These are phyloP conservation scores for Coelastrella sp. DNA, from an alignment of 139 green algal genomes.

Conservation along the genomic window DNA sequence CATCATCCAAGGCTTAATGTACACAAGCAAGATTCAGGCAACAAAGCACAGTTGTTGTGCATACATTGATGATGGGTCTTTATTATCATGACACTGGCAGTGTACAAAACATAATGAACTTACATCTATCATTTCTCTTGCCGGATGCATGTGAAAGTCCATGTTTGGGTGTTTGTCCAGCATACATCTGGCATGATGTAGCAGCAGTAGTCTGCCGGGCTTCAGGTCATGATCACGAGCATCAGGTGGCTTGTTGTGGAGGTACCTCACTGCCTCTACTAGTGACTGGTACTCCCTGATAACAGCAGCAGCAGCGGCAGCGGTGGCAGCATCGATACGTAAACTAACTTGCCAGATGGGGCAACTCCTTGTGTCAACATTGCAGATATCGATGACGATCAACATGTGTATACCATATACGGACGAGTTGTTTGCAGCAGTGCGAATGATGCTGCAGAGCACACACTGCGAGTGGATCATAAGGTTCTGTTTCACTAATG, in stretches of 20 bases:
- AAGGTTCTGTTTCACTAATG: too few relatives aligned
- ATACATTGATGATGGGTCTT: not conserved
- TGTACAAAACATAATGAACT: too few relatives aligned
- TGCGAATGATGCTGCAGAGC: too few relatives aligned
- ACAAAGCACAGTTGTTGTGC: not conserved
- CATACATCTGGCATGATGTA: not conserved
- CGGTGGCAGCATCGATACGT: not conserved
- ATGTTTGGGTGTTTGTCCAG: not conserved
- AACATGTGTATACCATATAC: too few relatives aligned
- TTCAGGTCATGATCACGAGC: not conserved
- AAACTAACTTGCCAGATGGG: not conserved
- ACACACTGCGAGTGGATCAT: too few relatives aligned
- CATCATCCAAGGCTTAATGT: too few relatives aligned
- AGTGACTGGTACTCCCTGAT: not conserved
- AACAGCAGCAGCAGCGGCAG: not conserved
- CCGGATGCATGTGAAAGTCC: not conserved
- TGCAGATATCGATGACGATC: slow-evolving; percentile 18
- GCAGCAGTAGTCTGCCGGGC: not conserved
- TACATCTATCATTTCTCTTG: not conserved
- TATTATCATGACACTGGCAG: not conserved
- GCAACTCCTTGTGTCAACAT: not conserved
- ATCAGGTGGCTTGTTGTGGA: not conserved
- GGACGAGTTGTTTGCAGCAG: too few relatives aligned
- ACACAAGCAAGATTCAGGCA: not conserved
- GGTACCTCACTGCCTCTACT: not conserved